Base-by-base conservation (phyloP, 192 early-diverging fungal genomes). In the Coemansia aciculifera region DNA sequence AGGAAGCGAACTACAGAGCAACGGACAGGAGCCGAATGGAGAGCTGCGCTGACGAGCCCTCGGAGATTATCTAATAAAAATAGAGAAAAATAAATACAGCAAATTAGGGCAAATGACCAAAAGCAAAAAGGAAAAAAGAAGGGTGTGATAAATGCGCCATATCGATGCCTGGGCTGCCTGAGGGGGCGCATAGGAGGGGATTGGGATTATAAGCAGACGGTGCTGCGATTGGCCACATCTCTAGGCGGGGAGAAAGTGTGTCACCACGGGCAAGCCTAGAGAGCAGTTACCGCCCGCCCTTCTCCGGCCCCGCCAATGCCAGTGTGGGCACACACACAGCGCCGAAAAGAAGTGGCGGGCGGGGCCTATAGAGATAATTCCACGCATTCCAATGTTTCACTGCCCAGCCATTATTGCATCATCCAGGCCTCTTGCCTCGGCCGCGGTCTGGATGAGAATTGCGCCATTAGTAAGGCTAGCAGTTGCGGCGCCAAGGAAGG, bases 361-460 rank as follows among this genome's bases (percentile, higher is more conserved):
- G 42, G 42, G 42, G 42, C 46, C 46, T 48, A 21, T 13, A 48
- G 46, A 54, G 10, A 57, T 11, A 57, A 32, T 32, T 57, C 54
- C 29, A 32, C 54, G 54, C 54, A 57, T 32, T 57, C 15, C 29
- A 49, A n/a, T 57, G 54, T 57, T 57, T 57, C 54, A 57, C 29
- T 29, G 12, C 27, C 24, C 51, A 13, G 51, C 51, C 24, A 15
- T 12, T 57, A 54, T 54, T 54, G 51, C 51, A 29, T 54, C 51
- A 54, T 54, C 24, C 10, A 24, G 51, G 27, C 51, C 12, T 31
- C 54, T 31, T 34, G 54, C 31, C 54, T 34, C 29, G 31, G 54
- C 29, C 17, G 12, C 17, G 31, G 54, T 57, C 54, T 34, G 13
- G 46, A 49, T 49, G 19, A 19, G 46, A n/a, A 49, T 46, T 46